These are phyloP conservation scores for button mushroom (Agaricus bisporus) DNA, from an alignment of 768 basidiomycete genomes.

Conservation along the genomic window DNA sequence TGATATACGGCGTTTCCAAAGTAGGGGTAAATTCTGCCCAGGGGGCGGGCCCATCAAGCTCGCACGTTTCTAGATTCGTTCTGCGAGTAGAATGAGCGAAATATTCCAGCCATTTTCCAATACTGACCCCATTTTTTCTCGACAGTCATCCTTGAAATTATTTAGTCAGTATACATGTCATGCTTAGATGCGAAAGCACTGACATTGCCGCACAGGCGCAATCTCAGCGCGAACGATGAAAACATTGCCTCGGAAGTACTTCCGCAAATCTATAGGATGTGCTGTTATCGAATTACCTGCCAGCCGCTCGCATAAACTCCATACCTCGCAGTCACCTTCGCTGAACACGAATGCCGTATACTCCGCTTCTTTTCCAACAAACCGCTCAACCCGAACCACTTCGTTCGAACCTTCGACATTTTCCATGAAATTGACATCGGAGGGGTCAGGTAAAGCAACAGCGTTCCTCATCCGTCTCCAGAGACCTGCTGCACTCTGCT, in stretches of 20 bases:
- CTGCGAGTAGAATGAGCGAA: background rate
- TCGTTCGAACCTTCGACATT: background rate
- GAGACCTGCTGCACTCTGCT: slow-evolving; percentile 8
- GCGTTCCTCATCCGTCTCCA: slow-evolving; percentile 6
- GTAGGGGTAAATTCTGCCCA: background rate
- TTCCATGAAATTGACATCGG: background rate
- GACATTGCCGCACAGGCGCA: slow-evolving; percentile 39
- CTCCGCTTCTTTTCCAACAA: slow-evolving; percentile 38
- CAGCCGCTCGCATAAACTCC: background rate
- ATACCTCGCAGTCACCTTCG: slow-evolving; percentile 48
- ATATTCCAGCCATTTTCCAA: background rate
- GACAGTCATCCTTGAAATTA: background rate
- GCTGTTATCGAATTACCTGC: background rate
- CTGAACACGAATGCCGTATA: slow-evolving; percentile 66
- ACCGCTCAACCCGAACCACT: background rate
- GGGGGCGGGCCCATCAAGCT: too few species aligned
- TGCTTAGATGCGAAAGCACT: slow-evolving; percentile 1
- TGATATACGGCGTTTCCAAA: background rate
- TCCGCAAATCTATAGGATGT: slow-evolving; percentile 29
- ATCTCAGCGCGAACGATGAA: slow-evolving; percentile 39
- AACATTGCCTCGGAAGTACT: slow-evolving; percentile 30
- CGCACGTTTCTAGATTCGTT: background rate
- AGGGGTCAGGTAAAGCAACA: slow-evolving; percentile 18
- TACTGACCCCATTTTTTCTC: background rate
- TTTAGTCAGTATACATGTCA: background rate